Percentiles rank a stretch among this genome's conserved stretches.
phyloP scores from a whole-genome alignment of 768 basidiomycete species.

The Auriscalpium orientale region DNA sequence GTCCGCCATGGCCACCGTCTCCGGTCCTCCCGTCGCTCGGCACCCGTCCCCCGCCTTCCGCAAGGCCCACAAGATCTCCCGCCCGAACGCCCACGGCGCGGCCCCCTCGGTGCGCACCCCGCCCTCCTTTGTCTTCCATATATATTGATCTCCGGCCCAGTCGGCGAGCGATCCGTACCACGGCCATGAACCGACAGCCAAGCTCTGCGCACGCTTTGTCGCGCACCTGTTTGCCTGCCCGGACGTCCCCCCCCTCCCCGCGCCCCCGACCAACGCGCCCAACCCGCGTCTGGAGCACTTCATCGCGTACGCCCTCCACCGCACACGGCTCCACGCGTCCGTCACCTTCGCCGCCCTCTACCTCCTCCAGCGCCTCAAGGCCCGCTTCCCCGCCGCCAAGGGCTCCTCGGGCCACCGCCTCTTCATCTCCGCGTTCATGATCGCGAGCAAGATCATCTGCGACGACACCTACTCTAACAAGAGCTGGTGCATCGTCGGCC shows the following conservation, averaged over 20 bases:
- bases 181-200: constrained; percentile 69
- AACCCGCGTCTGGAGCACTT: constrained; percentile 60
- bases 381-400: constrained; percentile 84
- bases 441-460: constrained; percentile 69
- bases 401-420: constrained; percentile 86
- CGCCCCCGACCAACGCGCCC: constrained; percentile 19
- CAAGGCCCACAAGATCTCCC: constrained; percentile 16
- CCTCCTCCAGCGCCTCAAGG: constrained; percentile 78
- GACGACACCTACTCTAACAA: constrained; percentile 68
- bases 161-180: constrained; percentile 47
- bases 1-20: constrained; percentile 21
- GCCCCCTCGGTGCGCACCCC: constrained; percentile 9
- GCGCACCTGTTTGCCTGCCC: constrained; percentile 83
- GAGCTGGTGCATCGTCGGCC: constrained; percentile 57
- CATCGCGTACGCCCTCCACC: constrained; percentile 82
- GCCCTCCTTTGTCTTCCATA: constrained; percentile 3
- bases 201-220: constrained; percentile 71
- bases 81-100: constrained; percentile 4
- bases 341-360: constrained; percentile 59
- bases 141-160: constrained; percentile 3
- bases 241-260: constrained; percentile 52
- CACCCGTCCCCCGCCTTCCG: constrained; percentile 23
- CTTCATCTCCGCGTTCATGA: constrained; percentile 92
- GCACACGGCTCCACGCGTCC: constrained; percentile 53
- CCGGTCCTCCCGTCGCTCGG: constrained; percentile 19